Conservation (phyloP, 441 rosid genomes). For the Croton laevigatus region DNA sequence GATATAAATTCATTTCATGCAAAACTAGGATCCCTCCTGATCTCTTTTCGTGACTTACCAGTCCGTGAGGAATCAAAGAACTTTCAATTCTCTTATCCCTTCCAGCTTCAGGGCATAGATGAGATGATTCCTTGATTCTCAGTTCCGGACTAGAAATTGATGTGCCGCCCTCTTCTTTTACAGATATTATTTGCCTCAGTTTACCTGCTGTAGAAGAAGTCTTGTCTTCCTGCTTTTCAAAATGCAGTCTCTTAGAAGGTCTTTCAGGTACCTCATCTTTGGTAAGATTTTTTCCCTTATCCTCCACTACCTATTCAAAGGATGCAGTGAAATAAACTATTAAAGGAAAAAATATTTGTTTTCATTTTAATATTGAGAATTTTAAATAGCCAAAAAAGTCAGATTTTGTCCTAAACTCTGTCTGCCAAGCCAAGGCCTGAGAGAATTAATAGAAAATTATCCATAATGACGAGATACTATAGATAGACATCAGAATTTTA, state of each 20-base stretch:
- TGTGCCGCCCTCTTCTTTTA: constrained; percentile 16
- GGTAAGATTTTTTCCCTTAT: not conserved
- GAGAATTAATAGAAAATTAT: not conserved
- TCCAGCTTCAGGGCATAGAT: constrained; percentile 4
- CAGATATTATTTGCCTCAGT: constrained; percentile 16
- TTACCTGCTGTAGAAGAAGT: constrained; percentile 24
- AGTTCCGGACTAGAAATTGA: constrained; percentile 2
- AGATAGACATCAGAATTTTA: not conserved
- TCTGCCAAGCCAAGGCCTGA: not conserved
- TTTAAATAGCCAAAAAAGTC: not conserved
- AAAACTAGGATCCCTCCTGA: not conserved
- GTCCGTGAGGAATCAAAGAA: not conserved
- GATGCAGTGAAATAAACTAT: not conserved
- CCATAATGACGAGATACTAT: not conserved
- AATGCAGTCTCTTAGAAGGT: constrained; percentile 30
- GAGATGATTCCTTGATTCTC: constrained; percentile 16
- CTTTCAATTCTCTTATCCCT: not conserved
- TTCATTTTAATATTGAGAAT: not conserved
- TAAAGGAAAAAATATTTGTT: not conserved
- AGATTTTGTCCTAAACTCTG: not conserved
- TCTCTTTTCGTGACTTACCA: not conserved
- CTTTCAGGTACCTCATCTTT: constrained; percentile 21
- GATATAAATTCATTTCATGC: not conserved
- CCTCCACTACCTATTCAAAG: constrained; percentile 3
- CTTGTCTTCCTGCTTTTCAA: constrained; percentile 26